A percentile compares a stretch with the other conserved stretches of the same genome.
Conservation (phyloP, 345 rosid species). For the Psidium friedrichsthalianum region DNA sequence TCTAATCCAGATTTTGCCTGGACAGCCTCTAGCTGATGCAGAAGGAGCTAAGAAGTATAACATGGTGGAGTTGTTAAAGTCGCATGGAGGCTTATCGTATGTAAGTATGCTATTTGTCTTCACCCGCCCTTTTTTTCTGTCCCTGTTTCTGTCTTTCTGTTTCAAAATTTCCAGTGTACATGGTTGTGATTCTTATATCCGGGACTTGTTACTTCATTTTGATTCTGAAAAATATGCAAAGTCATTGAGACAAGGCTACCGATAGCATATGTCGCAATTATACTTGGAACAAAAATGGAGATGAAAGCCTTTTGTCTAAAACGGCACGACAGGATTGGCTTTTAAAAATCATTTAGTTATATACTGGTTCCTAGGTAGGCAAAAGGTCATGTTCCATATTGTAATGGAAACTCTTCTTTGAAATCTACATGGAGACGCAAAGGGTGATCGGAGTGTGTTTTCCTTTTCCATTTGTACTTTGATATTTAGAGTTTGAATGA, state of each 20-base stretch:
- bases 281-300: background rate
- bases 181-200: background rate
- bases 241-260: background rate
- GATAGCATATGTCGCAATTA: background rate
- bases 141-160: background rate
- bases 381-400: background rate
- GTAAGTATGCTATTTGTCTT: constrained; percentile 35
- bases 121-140: background rate
- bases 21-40: constrained; percentile 95
- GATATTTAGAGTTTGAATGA: background rate
- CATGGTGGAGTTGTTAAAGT: constrained; percentile 68
- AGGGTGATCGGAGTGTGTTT: background rate
- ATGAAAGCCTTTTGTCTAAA: background rate
- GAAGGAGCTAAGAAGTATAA: constrained; percentile 82
- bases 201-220: background rate
- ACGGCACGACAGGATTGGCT: background rate
- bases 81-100: constrained; percentile 83
- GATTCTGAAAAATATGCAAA: background rate
- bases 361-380: background rate
- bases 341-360: background rate
- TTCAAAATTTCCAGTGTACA: background rate
- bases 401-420: background rate
- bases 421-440: background rate
- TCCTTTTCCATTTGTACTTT: background rate
- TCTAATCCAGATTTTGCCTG: constrained; percentile 1